Base-by-base conservation (phyloP, 495 filamentous ascomycete genomes). In the Geoglossum glabrum region DNA sequence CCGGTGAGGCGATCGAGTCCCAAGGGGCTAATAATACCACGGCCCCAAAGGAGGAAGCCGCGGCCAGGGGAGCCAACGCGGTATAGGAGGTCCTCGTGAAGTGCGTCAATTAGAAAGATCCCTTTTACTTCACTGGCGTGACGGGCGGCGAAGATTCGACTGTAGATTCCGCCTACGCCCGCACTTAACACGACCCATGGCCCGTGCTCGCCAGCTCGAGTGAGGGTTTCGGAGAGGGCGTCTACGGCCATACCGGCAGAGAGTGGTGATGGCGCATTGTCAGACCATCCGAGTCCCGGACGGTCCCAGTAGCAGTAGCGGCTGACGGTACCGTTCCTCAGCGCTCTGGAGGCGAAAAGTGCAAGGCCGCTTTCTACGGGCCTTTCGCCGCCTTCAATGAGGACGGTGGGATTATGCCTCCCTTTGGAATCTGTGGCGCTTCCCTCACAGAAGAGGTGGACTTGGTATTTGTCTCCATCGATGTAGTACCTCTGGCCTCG, bases 281-380 rank as follows among this genome's bases (percentile, higher is more conserved):
- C 92, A 50, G 86, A 92, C 81, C 85, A 95, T 36, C 75, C 88
- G 54, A 89, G 72, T 0, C 92, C 92, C 0, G 92, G 92, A 23
- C 92, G 84, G 64, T 98, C 92, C 71, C 86, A 93, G 69, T 94
- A 96, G 72, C 92, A 98, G 69, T 92, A 98, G 49, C 90, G 82
- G 52, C 69, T 66, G 60, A 98, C 92, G 28, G 79, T 82, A 27
- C 86, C 84, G 57, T 87, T 85, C 34, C 73, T 69, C 59, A 84
- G 76, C 0, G 82, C 78, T 59, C 77, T 72, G 49, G 78, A 74
- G 17, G 79, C 79, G 69, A 93, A 84, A 31, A 81, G 79, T 68
- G 85, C 82, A 52, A 95, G 69, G 19, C 78, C 75, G 63, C 79
- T 71, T 69, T 95, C 86, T n/a, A 85, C 80, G 0, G 92, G 81